These are phyloP conservation scores for Vanrija humicola DNA, from an alignment of 1,284 basidiomycete genomes.

Conservation along the genomic window DNA sequence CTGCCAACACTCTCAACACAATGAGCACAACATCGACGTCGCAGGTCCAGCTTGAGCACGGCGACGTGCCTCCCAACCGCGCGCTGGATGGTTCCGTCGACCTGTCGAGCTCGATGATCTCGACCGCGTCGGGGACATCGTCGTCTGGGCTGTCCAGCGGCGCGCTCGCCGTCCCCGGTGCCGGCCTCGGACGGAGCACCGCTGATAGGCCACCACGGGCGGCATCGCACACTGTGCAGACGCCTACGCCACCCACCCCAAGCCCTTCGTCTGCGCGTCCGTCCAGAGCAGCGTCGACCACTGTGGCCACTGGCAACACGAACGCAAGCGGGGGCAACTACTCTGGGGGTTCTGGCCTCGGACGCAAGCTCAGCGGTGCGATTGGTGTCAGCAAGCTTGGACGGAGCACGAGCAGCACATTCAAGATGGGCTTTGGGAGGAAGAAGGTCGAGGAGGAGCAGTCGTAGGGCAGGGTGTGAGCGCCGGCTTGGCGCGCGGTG, in stretches of 20 bases:
- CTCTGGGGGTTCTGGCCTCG: slow-evolving; percentile 8
- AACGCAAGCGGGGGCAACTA: slow-evolving; percentile 2
- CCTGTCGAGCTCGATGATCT: slow-evolving; percentile 7
- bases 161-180: background rate
- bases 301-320: background rate
- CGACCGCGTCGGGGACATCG: background rate
- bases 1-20: slow-evolving; percentile 11
- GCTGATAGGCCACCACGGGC: slow-evolving; percentile 6
- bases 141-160: background rate
- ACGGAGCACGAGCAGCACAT: slow-evolving; percentile 34
- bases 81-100: background rate
- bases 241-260: slow-evolving; percentile 3
- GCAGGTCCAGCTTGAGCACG: background rate
- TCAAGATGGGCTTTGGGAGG: slow-evolving; percentile 44
- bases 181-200: background rate
- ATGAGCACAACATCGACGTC: background rate
- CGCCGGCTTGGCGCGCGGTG: too few relatives aligned
- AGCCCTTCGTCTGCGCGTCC: background rate
- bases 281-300: background rate
- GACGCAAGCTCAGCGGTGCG: slow-evolving; percentile 11
- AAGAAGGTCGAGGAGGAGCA: slow-evolving; percentile 34
- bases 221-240: slow-evolving; percentile 4
- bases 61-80: background rate
- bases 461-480: background rate
- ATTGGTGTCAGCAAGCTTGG: slow-evolving; percentile 29